Conservation (phyloP, 2,329 filamentous ascomycete genomes). For the Diaporthe sp. region DNA sequence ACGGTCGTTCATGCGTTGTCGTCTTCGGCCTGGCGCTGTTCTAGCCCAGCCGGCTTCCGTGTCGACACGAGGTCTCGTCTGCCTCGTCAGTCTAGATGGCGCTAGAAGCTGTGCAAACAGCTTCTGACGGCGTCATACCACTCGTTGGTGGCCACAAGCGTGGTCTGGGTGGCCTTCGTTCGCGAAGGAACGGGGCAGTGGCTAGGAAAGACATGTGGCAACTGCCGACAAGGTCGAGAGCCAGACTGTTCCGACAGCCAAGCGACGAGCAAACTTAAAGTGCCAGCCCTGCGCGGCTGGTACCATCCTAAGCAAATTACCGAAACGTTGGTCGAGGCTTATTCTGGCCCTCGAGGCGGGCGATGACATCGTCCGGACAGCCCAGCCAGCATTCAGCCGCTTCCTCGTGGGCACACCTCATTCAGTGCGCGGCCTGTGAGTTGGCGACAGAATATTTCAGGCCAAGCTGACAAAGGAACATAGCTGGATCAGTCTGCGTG, state of each 20-base stretch:
- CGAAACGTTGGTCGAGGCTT: constrained; percentile 32
- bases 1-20: constrained; percentile 5
- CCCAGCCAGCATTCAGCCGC: constrained; percentile 4
- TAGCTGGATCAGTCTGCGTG: neutral
- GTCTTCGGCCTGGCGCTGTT: constrained; percentile 1
- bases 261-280: constrained; percentile 16
- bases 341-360: constrained; percentile 9
- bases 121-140: neutral
- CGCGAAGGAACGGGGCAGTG: neutral
- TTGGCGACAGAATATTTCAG: neutral
- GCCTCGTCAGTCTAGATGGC: neutral
- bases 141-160: neutral
- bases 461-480: neutral
- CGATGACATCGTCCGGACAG: constrained; percentile 13
- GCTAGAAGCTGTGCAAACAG: neutral
- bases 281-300: constrained; percentile 30
- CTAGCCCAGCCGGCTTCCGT: constrained; percentile 1
- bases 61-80: constrained; percentile 13
- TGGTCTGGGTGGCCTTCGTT: neutral
- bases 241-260: neutral
- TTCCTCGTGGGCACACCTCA: neutral
- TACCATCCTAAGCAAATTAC: constrained; percentile 11
- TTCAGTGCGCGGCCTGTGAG: neutral
- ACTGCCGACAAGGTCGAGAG: constrained; percentile 7
- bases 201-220: neutral